Evolutionary conservation across 495 filamentous ascomycete genomes (phyloP).

Genomic region (Trichoderma orchidacearum): DNA sequence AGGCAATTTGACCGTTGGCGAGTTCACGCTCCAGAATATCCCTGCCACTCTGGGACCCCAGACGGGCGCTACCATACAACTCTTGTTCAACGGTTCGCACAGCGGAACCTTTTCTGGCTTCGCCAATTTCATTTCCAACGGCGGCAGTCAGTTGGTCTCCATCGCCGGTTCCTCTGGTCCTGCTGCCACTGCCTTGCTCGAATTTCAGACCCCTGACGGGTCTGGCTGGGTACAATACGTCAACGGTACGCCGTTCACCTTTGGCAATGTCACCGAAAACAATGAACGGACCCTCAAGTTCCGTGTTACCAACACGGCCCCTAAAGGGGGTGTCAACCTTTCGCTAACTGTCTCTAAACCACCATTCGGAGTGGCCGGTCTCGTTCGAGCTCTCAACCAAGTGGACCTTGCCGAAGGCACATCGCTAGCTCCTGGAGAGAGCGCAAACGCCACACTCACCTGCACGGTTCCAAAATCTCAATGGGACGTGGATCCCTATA

Average conservation of each 20-base stretch:
- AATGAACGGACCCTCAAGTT: slow-evolving; percentile 21
- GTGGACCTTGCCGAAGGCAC: slow-evolving; percentile 38
- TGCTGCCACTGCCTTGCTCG: slow-evolving; percentile 26
- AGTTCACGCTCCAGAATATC: slow-evolving; percentile 24
- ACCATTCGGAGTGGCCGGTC: slow-evolving; percentile 22
- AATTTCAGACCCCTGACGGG: slow-evolving; percentile 31
- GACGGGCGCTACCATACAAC: slow-evolving; percentile 13
- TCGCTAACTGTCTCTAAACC: slow-evolving; percentile 37
- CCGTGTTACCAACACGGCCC: slow-evolving; percentile 28
- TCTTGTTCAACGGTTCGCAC: slow-evolving; percentile 24
- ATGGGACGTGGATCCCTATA: slow-evolving; percentile 27
- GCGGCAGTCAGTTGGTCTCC: slow-evolving; percentile 22
- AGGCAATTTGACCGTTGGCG: slow-evolving; percentile 18
- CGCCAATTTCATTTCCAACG: slow-evolving; percentile 24
- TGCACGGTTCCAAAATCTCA: slow-evolving; percentile 32
- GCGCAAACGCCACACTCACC: slow-evolving; percentile 24
- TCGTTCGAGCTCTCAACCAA: slow-evolving; percentile 24
- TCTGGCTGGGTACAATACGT: slow-evolving; percentile 29
- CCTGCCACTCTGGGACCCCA: slow-evolving; percentile 19
- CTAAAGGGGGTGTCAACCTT: slow-evolving; percentile 17
- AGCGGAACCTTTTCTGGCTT: slow-evolving; percentile 27
- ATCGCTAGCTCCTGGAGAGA: slow-evolving; percentile 23
- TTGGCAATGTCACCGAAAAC: slow-evolving; percentile 29
- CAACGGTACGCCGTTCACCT: slow-evolving; percentile 20
- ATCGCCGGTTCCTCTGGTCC: slow-evolving; percentile 24